Percentiles rank a stretch among this genome's conserved stretches.
phyloP scores from a whole-genome alignment of 192 early-diverging fungal species.

The Gigaspora rosea region DNA sequence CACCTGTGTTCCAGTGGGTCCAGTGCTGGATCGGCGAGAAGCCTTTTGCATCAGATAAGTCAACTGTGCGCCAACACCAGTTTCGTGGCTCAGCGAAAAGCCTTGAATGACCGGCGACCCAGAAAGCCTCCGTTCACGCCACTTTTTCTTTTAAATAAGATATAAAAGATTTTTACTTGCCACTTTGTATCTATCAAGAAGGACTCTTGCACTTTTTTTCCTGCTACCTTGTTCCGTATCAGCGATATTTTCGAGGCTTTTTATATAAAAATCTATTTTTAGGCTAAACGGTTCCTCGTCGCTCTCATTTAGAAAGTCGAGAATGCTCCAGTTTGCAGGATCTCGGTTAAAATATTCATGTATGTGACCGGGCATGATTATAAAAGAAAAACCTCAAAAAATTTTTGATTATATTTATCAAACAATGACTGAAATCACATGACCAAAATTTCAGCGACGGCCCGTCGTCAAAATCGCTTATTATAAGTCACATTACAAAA shows the following conservation, averaged over 20 bases:
- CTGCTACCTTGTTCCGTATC: neutral
- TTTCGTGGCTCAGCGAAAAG: slow-evolving; percentile 29
- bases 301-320: slow-evolving; percentile 9
- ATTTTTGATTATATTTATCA: no score
- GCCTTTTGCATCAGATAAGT: slow-evolving; percentile 30
- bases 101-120: slow-evolving; percentile 23
- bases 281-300: neutral
- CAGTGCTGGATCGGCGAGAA: slow-evolving; percentile 23
- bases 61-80: slow-evolving; percentile 24
- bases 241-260: neutral
- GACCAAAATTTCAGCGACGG: no score
- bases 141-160: slow-evolving; percentile 14
- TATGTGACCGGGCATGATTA: neutral
- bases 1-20: slow-evolving; percentile 14
- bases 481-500: no score
- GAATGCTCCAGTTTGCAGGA: neutral
- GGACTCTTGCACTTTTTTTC: neutral
- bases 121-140: slow-evolving; percentile 21
- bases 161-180: slow-evolving; percentile 23
- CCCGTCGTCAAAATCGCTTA: no score
- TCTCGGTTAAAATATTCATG: slow-evolving; percentile 16
- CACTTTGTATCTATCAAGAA: slow-evolving; percentile 23
- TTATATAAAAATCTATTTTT: slow-evolving; percentile 21
- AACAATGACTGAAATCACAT: no score
- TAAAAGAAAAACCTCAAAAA: no score